Percentiles rank a stretch among this genome's conserved stretches.
phyloP scores from a whole-genome alignment of 768 basidiomycete species.

The Phanerochaete carnosa region DNA sequence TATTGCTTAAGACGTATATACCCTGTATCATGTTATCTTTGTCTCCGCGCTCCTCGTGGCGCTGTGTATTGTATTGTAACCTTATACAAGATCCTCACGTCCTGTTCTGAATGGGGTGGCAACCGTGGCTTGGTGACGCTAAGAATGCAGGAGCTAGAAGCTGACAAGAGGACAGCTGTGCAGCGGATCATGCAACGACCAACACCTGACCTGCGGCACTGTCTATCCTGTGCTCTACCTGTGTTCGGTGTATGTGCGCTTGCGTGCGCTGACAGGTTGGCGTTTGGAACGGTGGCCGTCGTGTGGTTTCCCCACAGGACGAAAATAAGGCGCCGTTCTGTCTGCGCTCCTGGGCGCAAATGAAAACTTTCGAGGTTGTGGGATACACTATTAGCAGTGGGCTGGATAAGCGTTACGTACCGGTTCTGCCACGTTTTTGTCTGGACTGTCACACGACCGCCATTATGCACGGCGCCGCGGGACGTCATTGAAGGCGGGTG shows the following conservation, averaged over 20 bases:
- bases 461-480: neutral
- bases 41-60: neutral
- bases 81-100: neutral
- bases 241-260: neutral
- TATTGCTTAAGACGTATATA: neutral
- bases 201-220: neutral
- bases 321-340: too few species aligned
- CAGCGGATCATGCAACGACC: neutral
- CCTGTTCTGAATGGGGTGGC: neutral
- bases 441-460: neutral
- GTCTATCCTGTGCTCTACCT: too few species aligned
- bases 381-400: too few species aligned
- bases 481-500: neutral
- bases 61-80: neutral
- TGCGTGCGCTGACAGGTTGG: neutral
- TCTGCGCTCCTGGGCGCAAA: too few species aligned
- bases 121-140: neutral
- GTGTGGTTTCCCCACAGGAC: too few species aligned
- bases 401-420: neutral
- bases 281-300: too few species aligned
- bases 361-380: too few species aligned
- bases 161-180: neutral
- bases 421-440: neutral
- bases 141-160: neutral
- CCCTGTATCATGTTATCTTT: neutral